Conservation (phyloP, 1,139 yeast species). For the Zygoascus sp. region DNA sequence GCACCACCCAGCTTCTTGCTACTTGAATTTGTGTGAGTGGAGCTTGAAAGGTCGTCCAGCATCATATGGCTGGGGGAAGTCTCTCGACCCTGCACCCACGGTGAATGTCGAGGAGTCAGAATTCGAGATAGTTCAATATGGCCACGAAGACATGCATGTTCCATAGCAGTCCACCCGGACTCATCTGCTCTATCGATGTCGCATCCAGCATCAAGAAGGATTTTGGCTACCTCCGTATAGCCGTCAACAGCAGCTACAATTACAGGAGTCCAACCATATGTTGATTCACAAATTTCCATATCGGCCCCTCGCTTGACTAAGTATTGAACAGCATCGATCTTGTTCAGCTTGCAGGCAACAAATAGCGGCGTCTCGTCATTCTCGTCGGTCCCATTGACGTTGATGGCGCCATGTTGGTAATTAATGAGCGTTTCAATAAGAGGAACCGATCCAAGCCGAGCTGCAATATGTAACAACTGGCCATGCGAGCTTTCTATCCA, state of each 20-base stretch:
- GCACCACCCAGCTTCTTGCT: slow-evolving; percentile 7
- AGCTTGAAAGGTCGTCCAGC: background rate
- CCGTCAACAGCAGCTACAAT: slow-evolving; percentile 93
- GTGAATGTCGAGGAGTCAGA: slow-evolving; percentile 42
- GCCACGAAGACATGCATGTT: slow-evolving; percentile 90
- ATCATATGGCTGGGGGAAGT: slow-evolving; percentile 5
- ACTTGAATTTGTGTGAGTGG: background rate
- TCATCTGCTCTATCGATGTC: slow-evolving; percentile 59
- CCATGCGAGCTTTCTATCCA: slow-evolving; percentile 11
- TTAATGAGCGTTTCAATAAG: slow-evolving; percentile 53
- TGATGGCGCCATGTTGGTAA: slow-evolving; percentile 46
- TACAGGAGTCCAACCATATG: slow-evolving; percentile 94
- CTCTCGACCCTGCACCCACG: slow-evolving; percentile 3
- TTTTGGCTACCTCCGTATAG: slow-evolving; percentile 49
- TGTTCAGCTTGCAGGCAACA: slow-evolving; percentile 67
- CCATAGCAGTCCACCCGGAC: slow-evolving; percentile 97
- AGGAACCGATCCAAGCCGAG: slow-evolving; percentile 58
- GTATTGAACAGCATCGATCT: slow-evolving; percentile 50
- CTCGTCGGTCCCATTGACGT: slow-evolving; percentile 50
- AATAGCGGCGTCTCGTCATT: slow-evolving; percentile 77
- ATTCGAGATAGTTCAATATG: slow-evolving; percentile 66
- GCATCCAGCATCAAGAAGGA: slow-evolving; percentile 48
- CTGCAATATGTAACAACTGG: slow-evolving; percentile 50
- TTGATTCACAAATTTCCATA: slow-evolving; percentile 68
- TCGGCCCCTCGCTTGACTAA: slow-evolving; percentile 56